A percentile compares a stretch with the other conserved stretches of the same genome.
Conservation (phyloP, 768 basidiomycete species). For the Xerocomellus dryophilus region DNA sequence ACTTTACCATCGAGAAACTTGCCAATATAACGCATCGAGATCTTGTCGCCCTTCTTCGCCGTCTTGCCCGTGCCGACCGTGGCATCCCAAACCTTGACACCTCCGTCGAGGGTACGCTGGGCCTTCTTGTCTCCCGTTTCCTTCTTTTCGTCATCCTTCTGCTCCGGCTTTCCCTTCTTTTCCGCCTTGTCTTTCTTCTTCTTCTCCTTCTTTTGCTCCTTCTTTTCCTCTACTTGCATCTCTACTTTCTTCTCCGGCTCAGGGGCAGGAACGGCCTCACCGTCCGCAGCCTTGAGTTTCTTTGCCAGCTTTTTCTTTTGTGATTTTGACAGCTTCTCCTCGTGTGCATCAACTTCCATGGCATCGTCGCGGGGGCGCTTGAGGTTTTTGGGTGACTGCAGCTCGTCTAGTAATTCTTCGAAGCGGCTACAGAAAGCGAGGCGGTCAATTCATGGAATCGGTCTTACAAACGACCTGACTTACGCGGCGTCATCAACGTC, state of each 20-base stretch:
- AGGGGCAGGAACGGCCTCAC: constrained; percentile 37
- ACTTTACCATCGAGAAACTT: constrained; percentile 74
- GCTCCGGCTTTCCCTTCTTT: constrained; percentile 32
- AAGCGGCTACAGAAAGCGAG: constrained; percentile 47
- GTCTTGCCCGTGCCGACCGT: constrained; percentile 80
- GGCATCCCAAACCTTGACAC: constrained; percentile 72
- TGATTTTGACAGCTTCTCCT: constrained; percentile 45
- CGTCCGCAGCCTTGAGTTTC: constrained; percentile 68
- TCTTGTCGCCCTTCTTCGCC: constrained; percentile 81
- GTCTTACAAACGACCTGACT: constrained; percentile 30
- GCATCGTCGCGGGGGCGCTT: constrained; percentile 75
- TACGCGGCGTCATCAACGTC: constrained; percentile 37
- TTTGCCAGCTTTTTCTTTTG: constrained; percentile 63
- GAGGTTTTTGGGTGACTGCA: constrained; percentile 38
- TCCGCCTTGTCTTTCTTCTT: constrained; percentile 34
- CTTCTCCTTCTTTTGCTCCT: constrained; percentile 65
- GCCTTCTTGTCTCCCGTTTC: constrained; percentile 25
- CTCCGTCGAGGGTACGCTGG: constrained; percentile 52
- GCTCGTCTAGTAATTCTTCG: constrained; percentile 57
- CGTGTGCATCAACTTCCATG: constrained; percentile 38
- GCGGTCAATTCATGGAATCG: not conserved
- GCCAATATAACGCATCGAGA: constrained; percentile 91
- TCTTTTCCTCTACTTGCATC: constrained; percentile 40
- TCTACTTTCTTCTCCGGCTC: constrained; percentile 24
- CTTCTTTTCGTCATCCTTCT: constrained; percentile 30